Percentiles rank a stretch among this genome's conserved stretches.
Conservation (phyloP, 345 rosid species). For the Noccaea caerulescens region DNA sequence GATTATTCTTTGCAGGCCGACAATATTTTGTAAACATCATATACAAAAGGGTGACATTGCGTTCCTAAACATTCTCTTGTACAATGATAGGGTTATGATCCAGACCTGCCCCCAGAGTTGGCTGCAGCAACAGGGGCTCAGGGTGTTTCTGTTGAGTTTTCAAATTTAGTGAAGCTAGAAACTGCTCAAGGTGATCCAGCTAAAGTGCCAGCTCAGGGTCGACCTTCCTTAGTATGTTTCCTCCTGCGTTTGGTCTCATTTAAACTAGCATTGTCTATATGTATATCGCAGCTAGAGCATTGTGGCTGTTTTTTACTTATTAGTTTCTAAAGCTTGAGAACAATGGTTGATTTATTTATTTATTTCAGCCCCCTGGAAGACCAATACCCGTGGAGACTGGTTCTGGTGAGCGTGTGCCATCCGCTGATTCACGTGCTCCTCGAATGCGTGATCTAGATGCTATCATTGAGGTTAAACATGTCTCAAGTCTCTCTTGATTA, state of each 20-base stretch:
- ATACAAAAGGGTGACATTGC: conserved; percentile 21
- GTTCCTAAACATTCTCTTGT: conserved; percentile 27
- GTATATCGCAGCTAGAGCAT: not conserved
- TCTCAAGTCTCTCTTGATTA: conserved; percentile 30
- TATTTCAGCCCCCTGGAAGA: conserved; percentile 90
- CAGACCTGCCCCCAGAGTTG: conserved; percentile 96
- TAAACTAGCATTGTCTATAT: conserved; percentile 19
- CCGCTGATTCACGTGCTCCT: conserved; percentile 85
- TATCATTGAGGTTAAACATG: conserved; percentile 76
- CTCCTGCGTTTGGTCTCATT: conserved; percentile 18
- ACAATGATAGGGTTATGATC: conserved; percentile 78
- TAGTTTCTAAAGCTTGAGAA: conserved; percentile 20
- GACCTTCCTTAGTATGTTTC: conserved; percentile 80
- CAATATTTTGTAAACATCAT: conserved; percentile 18
- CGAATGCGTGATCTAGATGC: conserved; percentile 93
- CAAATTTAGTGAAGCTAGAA: conserved; percentile 63
- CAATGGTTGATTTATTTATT: conserved; percentile 35
- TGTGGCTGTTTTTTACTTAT: conserved; percentile 11
- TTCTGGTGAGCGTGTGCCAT: conserved; percentile 85
- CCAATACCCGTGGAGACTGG: conserved; percentile 97
- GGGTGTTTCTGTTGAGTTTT: conserved; percentile 62
- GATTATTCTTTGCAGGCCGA: not conserved
- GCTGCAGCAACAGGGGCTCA: conserved; percentile 89
- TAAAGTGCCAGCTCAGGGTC: conserved; percentile 66
- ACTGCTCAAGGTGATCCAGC: conserved; percentile 59